Percentiles rank a stretch among this genome's conserved stretches.
Conservation (phyloP, 2,329 filamentous ascomycete species). For the Aspergillus hiratsukae region DNA sequence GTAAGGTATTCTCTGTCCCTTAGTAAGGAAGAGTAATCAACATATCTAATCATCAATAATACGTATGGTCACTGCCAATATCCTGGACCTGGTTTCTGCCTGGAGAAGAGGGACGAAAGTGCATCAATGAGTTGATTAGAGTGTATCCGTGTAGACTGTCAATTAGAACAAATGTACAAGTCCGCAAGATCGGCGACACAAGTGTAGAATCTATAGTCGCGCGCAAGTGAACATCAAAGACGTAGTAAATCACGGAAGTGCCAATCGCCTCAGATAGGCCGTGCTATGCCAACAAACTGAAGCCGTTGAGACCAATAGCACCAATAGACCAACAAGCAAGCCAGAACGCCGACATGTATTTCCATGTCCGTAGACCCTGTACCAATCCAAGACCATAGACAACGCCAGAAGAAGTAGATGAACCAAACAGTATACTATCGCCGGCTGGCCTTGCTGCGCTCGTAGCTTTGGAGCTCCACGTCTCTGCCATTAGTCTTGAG, state of each 20-base stretch:
- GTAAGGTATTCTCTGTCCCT: neutral
- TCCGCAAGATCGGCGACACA: neutral
- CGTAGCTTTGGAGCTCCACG: neutral
- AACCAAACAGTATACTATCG: neutral
- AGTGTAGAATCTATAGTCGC: neutral
- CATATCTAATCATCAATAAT: too few species aligned
- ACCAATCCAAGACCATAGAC: neutral
- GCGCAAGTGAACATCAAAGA: neutral
- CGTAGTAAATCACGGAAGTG: neutral
- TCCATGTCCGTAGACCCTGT: neutral
- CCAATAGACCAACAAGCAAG: neutral
- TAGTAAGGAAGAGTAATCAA: too few species aligned
- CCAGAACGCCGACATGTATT: neutral
- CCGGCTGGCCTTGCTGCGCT: slow-evolving; percentile 5
- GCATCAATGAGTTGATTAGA: neutral
- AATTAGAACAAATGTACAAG: neutral
- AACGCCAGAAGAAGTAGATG: neutral
- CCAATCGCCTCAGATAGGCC: neutral
- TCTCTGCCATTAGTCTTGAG: slow-evolving; percentile 4
- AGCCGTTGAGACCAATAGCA: neutral
- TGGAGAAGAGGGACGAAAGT: too few species aligned
- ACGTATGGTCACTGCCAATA: too few species aligned
- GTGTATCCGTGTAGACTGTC: neutral
- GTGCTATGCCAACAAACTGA: neutral
- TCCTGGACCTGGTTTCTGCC: too few species aligned